A percentile compares a stretch with the other conserved stretches of the same genome.
Conservation (phyloP, 2,329 filamentous ascomycete species). For the Alternaria solani region DNA sequence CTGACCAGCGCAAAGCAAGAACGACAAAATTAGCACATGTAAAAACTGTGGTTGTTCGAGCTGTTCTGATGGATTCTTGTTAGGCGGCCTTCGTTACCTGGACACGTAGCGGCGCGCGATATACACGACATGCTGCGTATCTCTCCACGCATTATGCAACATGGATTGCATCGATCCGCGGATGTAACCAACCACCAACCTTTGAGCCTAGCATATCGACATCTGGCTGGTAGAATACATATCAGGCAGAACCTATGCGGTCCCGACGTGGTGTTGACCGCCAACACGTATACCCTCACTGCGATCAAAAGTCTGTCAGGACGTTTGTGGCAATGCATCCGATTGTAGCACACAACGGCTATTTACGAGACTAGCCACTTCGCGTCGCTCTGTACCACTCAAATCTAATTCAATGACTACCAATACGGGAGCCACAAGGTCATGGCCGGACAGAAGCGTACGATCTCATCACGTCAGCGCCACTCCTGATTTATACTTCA, state of each 20-base stretch:
- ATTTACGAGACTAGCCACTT: neutral
- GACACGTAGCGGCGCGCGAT: neutral
- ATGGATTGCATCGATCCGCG: neutral
- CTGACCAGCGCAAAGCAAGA: neutral
- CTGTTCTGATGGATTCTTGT: neutral
- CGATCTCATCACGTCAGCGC: constrained; percentile 19
- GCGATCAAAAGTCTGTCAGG: neutral
- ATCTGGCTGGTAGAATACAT: neutral
- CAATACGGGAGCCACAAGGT: constrained; percentile 13
- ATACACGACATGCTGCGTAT: neutral
- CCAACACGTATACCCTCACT: neutral
- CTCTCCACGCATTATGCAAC: constrained; percentile 23
- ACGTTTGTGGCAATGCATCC: neutral
- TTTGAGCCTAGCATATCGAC: neutral
- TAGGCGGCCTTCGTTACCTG: neutral
- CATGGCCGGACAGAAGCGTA: constrained; percentile 6
- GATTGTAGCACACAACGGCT: constrained; percentile 5
- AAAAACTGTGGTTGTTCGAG: neutral
- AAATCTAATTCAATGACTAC: neutral
- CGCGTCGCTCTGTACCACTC: neutral
- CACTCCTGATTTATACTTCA: constrained; percentile 7
- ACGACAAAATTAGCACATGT: neutral
- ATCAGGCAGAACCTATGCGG: neutral
- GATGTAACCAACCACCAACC: constrained; percentile 4
- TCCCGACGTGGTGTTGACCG: neutral